Conservation (phyloP, 1,284 basidiomycete genomes). For the Baeospora myosura region DNA sequence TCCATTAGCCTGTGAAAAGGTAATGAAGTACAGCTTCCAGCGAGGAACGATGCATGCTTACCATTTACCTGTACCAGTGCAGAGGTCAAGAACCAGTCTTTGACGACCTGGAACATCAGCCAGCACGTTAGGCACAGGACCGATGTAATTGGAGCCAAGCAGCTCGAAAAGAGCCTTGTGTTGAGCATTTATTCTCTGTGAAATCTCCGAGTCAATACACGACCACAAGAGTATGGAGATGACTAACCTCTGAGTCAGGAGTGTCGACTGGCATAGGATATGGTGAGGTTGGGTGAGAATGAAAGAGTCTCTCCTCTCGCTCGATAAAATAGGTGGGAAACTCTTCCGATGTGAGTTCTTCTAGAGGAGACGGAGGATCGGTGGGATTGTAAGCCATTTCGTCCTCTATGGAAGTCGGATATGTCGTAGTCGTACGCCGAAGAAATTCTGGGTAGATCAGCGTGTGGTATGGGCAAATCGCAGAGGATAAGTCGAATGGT, state of each 20-base stretch:
- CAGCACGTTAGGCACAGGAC: constrained; percentile 49
- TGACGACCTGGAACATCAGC: constrained; percentile 27
- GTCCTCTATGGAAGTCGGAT: too few species aligned
- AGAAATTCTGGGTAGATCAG: too few species aligned
- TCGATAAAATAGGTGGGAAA: constrained; percentile 53
- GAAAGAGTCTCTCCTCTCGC: constrained; percentile 51
- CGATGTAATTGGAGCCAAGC: constrained; percentile 46
- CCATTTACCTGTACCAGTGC: constrained; percentile 68
- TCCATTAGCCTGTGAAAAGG: constrained; percentile 51
- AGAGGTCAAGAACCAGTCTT: constrained; percentile 55
- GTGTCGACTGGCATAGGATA: constrained; percentile 66
- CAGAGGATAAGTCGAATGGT: too few species aligned
- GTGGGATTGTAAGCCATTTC: too few species aligned
- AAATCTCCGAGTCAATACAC: not conserved
- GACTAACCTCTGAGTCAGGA: constrained; percentile 50
- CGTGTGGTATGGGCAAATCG: too few species aligned
- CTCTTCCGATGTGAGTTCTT: constrained; percentile 34
- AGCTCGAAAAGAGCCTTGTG: constrained; percentile 42
- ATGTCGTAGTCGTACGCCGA: too few species aligned
- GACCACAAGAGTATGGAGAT: not conserved
- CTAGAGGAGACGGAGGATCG: too few species aligned
- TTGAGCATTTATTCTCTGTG: constrained; percentile 43
- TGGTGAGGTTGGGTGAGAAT: constrained; percentile 48
- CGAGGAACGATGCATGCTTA: constrained; percentile 27
- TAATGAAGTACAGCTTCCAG: constrained; percentile 16